Evolutionary conservation across 1,284 basidiomycete species (phyloP).

Genomic region (Somion occarium): DNA sequence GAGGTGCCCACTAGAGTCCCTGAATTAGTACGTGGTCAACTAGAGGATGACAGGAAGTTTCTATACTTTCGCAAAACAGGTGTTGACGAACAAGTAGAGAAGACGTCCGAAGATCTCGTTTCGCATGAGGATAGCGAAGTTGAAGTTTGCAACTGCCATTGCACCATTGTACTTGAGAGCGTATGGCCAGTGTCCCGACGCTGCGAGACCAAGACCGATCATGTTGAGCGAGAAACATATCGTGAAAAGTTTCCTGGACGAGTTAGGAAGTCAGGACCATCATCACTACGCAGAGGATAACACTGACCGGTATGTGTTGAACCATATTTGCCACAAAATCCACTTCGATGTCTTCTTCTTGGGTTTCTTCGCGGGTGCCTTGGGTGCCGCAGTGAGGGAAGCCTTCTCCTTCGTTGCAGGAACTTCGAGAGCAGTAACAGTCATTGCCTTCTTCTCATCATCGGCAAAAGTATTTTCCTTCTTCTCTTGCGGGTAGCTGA

Average conservation of each 20-base stretch:
- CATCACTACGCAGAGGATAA: background rate
- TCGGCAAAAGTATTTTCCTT: constrained; percentile 27
- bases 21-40: constrained; percentile 8
- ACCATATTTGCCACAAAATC: constrained; percentile 59
- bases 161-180: constrained; percentile 54
- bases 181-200: constrained; percentile 62
- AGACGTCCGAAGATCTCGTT: constrained; percentile 56
- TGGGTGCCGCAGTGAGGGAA: constrained; percentile 27
- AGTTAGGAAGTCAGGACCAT: background rate
- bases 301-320: constrained; percentile 60
- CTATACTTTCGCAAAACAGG: constrained; percentile 59
- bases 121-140: constrained; percentile 48
- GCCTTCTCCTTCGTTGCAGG: constrained; percentile 38
- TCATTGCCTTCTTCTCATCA: constrained; percentile 15
- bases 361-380: constrained; percentile 26
- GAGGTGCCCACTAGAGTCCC: constrained; percentile 68
- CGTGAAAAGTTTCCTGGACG: constrained; percentile 61
- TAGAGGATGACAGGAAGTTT: background rate
- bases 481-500: constrained; percentile 27
- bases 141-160: constrained; percentile 52
- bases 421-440: constrained; percentile 23
- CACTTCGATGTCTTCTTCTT: constrained; percentile 50
- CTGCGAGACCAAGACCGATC: constrained; percentile 54
- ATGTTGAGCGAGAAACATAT: constrained; percentile 55
- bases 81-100: constrained; percentile 47